Base-by-base conservation (phyloP, 768 basidiomycete genomes). In the Boletus sp. region DNA sequence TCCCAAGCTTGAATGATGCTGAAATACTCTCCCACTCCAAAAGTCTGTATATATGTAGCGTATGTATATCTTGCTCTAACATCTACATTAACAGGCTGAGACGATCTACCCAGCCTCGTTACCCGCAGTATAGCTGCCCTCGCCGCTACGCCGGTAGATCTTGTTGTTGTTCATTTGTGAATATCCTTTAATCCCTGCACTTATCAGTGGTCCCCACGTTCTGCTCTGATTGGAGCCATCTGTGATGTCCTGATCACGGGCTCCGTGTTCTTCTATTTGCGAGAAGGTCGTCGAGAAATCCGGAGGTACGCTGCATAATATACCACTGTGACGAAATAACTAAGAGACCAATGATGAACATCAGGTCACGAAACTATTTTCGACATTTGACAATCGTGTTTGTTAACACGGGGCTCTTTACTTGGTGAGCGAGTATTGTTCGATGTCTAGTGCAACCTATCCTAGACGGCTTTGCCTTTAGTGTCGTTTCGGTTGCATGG, bases 171-270 rank as follows among this genome's bases (percentile, higher is more conserved):
- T 3, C 24, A 24, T 24, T 24, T 24, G 24, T 24, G 2, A 24
- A 24, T 24, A 24, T 24, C 24, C 3, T 24, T 24, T 24, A 24
- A 24, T 24, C 24, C 24, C 24, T 1, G 24, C 35, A 12, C 12
- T 17, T 12, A 9, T 28, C 37, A 62, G 61, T 62, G 61, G 61
- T 62, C 60, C 3, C 60, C 55, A 29, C 51, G 60, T 29, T 59
- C 62, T 0, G 92, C 64, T 3, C 30, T 48, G 18, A 17, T 63
- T 7, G 51, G 54, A 9, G 64, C 47, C 7, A 40, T 49, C 7
- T 55, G 61, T 44, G 64, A 65, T 29, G 1, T 57, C 20, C 8
- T 65, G 30, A 24, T 24, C 24, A 3, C 24, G 24, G 24, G 24
- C 24, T 24, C 24, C 3, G 24, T 24, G 24, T 24, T 64, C 24